A percentile compares a stretch with the other conserved stretches of the same genome.
phyloP scores from a whole-genome alignment of 2,329 filamentous ascomycete species.

The Pyricularia grisea region DNA sequence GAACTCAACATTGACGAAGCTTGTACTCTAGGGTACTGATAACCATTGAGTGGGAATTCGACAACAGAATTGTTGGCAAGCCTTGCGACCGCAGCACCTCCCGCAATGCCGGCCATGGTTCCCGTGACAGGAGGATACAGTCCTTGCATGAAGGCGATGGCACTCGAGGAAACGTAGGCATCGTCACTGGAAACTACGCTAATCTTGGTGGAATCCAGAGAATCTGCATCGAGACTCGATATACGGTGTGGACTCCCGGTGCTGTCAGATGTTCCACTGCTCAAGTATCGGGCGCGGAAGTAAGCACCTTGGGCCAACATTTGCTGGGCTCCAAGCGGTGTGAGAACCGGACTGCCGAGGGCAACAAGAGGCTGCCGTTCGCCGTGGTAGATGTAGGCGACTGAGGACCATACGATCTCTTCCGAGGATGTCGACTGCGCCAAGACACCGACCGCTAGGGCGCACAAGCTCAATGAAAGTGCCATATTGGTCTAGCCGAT shows the following conservation, averaged over 20 bases:
- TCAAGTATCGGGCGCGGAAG: slow-evolving; percentile 40
- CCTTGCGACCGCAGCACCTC: slow-evolving; percentile 15
- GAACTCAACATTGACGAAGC: slow-evolving; percentile 37
- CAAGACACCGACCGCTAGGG: background rate
- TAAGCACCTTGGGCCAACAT: slow-evolving; percentile 36
- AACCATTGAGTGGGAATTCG: slow-evolving; percentile 62
- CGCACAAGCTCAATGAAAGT: background rate
- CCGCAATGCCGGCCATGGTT: slow-evolving; percentile 25
- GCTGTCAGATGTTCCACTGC: slow-evolving; percentile 12
- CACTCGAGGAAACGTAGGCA: slow-evolving; percentile 52
- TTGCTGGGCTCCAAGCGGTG: slow-evolving; percentile 44
- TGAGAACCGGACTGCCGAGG: slow-evolving; percentile 26
- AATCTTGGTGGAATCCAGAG: slow-evolving; percentile 40
- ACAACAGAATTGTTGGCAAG: slow-evolving; percentile 38
- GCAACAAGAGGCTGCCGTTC: slow-evolving; percentile 37
- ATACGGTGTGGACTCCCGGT: slow-evolving; percentile 25
- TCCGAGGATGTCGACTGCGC: slow-evolving; percentile 5
- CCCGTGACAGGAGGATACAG: slow-evolving; percentile 64
- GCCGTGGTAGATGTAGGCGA: slow-evolving; percentile 40
- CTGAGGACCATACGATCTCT: slow-evolving; percentile 38
- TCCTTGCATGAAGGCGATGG: slow-evolving; percentile 71
- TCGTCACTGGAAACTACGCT: slow-evolving; percentile 29
- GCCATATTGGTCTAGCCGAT: background rate
- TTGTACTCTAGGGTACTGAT: slow-evolving; percentile 66
- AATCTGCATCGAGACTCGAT: slow-evolving; percentile 27